These are phyloP conservation scores for Paraleonurus japonicus DNA, from an alignment of 257 asterid species.

Conservation along the genomic window DNA sequence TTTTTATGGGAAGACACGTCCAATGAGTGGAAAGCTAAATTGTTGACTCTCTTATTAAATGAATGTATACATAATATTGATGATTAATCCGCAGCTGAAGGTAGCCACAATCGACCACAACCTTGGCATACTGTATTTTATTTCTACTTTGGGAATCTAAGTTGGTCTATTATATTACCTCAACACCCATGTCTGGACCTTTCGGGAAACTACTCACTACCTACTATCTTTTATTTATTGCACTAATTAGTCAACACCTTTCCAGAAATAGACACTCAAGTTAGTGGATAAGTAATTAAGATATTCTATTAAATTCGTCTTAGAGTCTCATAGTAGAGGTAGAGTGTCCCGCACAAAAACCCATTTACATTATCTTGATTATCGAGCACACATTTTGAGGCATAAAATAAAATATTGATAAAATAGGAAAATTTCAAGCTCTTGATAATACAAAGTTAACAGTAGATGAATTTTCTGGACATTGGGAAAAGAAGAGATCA, in stretches of 20 bases:
- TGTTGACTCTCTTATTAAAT: background rate
- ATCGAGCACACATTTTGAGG: background rate
- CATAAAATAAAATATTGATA: background rate
- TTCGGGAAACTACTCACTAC: slow-evolving; percentile 14
- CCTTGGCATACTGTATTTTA: background rate
- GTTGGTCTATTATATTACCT: background rate
- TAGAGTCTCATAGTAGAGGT: too few relatives aligned
- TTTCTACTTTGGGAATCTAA: slow-evolving; percentile 15
- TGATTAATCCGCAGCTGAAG: background rate
- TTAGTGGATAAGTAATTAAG: background rate
- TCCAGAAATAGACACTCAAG: background rate
- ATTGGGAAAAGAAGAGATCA: background rate
- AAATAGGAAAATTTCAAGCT: background rate
- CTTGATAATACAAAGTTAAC: background rate
- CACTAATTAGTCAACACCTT: slow-evolving; percentile 9
- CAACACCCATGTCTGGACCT: background rate
- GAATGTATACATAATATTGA: too few relatives aligned
- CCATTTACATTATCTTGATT: too few relatives aligned
- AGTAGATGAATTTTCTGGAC: background rate
- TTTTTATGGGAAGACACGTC: background rate
- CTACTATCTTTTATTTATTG: slow-evolving; percentile 13
- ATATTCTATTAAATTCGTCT: too few relatives aligned
- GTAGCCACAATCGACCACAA: background rate
- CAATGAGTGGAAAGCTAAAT: background rate
- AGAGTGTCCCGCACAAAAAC: too few relatives aligned